A percentile compares a stretch with the other conserved stretches of the same genome.
Evolutionary conservation across 768 basidiomycete species (phyloP).

Genomic region (Rhodotorula babjevae): DNA sequence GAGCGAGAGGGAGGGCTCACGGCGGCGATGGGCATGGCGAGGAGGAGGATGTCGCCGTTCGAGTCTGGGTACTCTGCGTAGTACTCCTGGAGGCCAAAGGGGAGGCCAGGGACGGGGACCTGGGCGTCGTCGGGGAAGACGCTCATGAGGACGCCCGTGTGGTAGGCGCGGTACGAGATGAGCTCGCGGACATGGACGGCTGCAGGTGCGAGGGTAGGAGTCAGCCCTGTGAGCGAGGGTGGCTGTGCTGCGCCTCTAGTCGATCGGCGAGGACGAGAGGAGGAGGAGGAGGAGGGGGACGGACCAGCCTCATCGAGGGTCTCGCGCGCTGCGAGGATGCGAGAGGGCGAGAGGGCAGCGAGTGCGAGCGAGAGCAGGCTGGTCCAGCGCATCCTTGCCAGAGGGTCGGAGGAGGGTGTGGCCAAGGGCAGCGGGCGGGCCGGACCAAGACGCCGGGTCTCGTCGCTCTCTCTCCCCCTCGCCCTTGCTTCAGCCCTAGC

Average conservation of each 20-base stretch:
- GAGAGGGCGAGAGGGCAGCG: not conserved
- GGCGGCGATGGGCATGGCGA: slow-evolving; percentile 37
- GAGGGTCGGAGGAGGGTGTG: too few species aligned
- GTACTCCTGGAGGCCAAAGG: slow-evolving; percentile 39
- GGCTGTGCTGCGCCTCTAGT: not conserved
- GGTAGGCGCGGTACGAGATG: slow-evolving; percentile 24
- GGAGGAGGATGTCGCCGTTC: slow-evolving; percentile 34
- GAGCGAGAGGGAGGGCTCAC: slow-evolving; percentile 9
- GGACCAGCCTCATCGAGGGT: slow-evolving; percentile 34
- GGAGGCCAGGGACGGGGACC: slow-evolving; percentile 10
- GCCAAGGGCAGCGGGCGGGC: not conserved
- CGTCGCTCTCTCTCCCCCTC: too few species aligned
- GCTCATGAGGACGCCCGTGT: slow-evolving; percentile 29
- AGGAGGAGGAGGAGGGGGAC: not conserved
- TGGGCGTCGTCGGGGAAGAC: slow-evolving; percentile 15
- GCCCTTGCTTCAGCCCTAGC: too few species aligned
- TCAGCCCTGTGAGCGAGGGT: not conserved
- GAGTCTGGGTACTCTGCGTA: slow-evolving; percentile 37
- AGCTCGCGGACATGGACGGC: slow-evolving; percentile 37
- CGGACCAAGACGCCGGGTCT: not conserved
- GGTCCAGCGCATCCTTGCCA: not conserved
- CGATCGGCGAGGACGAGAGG: too few species aligned
- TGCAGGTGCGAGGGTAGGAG: not conserved
- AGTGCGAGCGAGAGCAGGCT: not conserved
- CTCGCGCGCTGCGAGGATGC: slow-evolving; percentile 10